Evolutionary conservation across 192 early-diverging fungal species (phyloP).

Genomic region (Coemansia furcata): DNA sequence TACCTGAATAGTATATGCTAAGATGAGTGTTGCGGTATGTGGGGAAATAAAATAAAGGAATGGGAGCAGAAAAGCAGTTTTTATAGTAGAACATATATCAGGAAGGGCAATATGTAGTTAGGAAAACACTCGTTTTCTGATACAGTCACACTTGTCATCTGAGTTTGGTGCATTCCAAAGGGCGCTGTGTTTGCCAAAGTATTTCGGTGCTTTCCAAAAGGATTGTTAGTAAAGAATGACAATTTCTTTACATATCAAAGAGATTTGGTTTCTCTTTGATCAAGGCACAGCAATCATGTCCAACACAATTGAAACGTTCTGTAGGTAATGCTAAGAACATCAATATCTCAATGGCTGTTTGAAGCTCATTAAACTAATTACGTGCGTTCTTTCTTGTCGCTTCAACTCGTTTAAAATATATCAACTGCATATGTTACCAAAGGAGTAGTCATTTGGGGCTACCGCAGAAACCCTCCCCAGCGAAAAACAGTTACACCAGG

Average conservation of each 20-base stretch:
- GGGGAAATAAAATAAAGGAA: not conserved
- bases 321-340: not conserved
- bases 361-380: not conserved
- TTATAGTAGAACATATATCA: not conserved
- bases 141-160: not conserved
- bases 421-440: not conserved
- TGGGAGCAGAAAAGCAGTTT: not conserved
- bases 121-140: no score
- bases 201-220: not conserved
- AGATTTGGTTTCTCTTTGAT: not conserved
- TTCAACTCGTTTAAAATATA: not conserved
- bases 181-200: not conserved
- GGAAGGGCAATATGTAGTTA: no score
- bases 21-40: not conserved
- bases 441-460: no score
- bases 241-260: not conserved
- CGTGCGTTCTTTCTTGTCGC: not conserved
- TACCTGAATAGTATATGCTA: not conserved
- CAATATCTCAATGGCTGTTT: not conserved
- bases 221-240: not conserved
- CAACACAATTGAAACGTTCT: not conserved
- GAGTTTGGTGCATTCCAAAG: not conserved
- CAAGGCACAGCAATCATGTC: not conserved
- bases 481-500: no score
- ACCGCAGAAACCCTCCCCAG: no score